These are phyloP conservation scores for Rhizophagus sp. DNA, from an alignment of 192 early-diverging fungal species.

Conservation along the genomic window DNA sequence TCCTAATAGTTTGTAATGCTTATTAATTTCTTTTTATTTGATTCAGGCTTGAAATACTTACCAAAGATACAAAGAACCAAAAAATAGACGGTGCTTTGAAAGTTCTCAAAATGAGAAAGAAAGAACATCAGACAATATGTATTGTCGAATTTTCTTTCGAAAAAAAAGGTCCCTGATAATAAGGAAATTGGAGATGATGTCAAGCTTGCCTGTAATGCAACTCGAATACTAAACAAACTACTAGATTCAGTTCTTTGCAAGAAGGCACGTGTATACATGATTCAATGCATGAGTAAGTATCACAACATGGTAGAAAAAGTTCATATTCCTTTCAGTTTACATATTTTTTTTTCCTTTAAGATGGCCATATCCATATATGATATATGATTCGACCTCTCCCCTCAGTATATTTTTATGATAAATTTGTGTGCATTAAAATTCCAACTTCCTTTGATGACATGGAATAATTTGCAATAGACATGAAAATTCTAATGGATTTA, in stretches of 20 bases:
- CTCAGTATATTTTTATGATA: conserved; percentile 25
- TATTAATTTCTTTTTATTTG: conserved; percentile 4
- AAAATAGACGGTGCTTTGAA: conserved; percentile 16
- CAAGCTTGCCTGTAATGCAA: conserved; percentile 6
- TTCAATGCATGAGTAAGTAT: conserved; percentile 11
- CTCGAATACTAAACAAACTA: conserved; percentile 20
- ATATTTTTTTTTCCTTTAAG: conserved; percentile 10
- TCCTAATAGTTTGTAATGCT: not conserved
- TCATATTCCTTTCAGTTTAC: not conserved
- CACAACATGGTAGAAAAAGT: not conserved
- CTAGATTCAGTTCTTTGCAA: not conserved
- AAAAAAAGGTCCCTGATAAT: not conserved
- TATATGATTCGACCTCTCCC: not conserved
- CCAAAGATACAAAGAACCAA: not conserved
- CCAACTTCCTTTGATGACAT: conserved; percentile 18
- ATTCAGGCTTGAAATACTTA: conserved; percentile 20
- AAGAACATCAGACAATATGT: conserved; percentile 11
- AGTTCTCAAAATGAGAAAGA: conserved; percentile 19
- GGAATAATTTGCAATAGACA: conserved; percentile 13
- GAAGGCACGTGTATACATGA: not conserved
- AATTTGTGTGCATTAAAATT: conserved; percentile 16
- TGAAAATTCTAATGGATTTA: conserved; percentile 19
- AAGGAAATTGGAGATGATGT: not conserved
- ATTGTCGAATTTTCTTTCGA: conserved; percentile 16
- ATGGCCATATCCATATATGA: not conserved